A percentile compares a stretch with the other conserved stretches of the same genome.
Evolutionary conservation across 495 filamentous ascomycete species (phyloP).

Genomic region (Penicillium salamii): DNA sequence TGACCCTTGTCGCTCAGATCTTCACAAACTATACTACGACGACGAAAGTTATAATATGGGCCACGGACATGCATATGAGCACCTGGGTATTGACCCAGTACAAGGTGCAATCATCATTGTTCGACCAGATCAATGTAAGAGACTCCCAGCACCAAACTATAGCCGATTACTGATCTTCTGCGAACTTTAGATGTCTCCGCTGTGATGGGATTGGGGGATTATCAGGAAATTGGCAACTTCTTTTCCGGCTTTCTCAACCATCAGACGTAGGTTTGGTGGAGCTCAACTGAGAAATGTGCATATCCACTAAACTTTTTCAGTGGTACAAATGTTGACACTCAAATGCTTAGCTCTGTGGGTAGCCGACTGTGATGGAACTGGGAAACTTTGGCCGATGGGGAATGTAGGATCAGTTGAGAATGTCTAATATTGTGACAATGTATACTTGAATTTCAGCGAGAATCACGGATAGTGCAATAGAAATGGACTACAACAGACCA

Average conservation of each 20-base stretch:
- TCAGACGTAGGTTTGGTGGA: slow-evolving; percentile 17
- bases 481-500: too few relatives aligned
- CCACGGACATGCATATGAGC: slow-evolving; percentile 63
- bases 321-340: neutral
- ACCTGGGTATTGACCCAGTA: slow-evolving; percentile 53
- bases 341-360: neutral
- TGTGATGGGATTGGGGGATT: slow-evolving; percentile 32
- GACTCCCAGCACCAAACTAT: neutral
- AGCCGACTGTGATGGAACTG: neutral
- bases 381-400: neutral
- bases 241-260: slow-evolving; percentile 38
- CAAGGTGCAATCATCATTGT: slow-evolving; percentile 59
- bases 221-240: slow-evolving; percentile 35
- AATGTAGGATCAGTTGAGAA: too few relatives aligned
- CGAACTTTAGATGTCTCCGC: slow-evolving; percentile 35
- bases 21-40: slow-evolving; percentile 64
- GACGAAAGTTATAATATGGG: slow-evolving; percentile 63
- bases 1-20: slow-evolving; percentile 33
- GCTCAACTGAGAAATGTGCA: neutral
- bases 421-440: too few relatives aligned
- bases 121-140: slow-evolving; percentile 67
- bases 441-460: too few relatives aligned
- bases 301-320: neutral
- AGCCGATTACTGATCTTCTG: neutral
- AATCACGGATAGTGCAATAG: too few relatives aligned